A percentile compares a stretch with the other conserved stretches of the same genome.
These are phyloP conservation scores for Penicillium canariense DNA, from an alignment of 495 filamentous ascomycete genomes.

Conservation along the genomic window DNA sequence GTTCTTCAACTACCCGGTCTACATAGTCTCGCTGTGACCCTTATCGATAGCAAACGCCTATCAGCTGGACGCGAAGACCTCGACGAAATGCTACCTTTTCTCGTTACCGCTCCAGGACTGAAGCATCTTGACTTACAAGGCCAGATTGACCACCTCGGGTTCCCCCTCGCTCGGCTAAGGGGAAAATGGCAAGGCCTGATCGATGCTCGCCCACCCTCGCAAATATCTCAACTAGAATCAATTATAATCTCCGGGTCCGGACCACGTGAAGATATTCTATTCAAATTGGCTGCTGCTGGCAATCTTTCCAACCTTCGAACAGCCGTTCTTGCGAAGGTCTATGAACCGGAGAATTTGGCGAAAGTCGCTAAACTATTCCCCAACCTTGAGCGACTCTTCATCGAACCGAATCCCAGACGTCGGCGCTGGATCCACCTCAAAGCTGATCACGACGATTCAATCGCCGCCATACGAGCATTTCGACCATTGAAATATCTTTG, in stretches of 20 bases:
- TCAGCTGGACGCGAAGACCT: background rate
- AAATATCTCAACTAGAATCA: background rate
- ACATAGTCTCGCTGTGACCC: background rate
- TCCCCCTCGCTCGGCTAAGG: background rate
- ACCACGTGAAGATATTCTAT: background rate
- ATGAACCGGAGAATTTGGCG: background rate
- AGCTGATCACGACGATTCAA: constrained; percentile 1
- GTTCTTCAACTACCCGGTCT: background rate
- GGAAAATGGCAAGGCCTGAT: background rate
- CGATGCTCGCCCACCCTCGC: background rate
- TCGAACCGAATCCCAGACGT: background rate
- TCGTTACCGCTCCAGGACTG: background rate
- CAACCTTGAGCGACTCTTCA: constrained; percentile 15
- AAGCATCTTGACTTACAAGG: background rate
- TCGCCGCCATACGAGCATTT: constrained; percentile 9
- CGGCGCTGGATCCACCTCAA: background rate
- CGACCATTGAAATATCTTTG: constrained; percentile 9
- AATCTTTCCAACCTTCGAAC: constrained; percentile 10
- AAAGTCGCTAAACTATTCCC: background rate
- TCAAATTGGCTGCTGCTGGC: background rate
- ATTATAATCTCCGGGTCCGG: background rate
- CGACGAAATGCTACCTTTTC: constrained; percentile 5
- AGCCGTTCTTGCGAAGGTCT: background rate
- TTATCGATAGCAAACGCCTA: background rate
- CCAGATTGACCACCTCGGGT: background rate